These are phyloP conservation scores for Rheum nobile DNA, from an alignment of 148 eudicot genomes.

Conservation along the genomic window DNA sequence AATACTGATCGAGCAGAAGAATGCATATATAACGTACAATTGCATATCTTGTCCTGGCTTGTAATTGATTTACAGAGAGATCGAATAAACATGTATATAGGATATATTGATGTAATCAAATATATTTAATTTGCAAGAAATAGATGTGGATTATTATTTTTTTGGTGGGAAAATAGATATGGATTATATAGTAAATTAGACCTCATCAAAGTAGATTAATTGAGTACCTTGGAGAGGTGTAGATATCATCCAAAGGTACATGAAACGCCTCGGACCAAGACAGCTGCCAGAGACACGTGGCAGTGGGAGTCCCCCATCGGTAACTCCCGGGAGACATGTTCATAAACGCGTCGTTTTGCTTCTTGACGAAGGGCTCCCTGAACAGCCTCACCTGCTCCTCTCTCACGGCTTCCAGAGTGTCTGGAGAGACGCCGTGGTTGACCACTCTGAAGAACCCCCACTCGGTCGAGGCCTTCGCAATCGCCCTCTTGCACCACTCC, in stretches of 20 bases:
- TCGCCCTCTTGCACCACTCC: constrained; percentile 6
- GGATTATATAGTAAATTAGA: too few species aligned
- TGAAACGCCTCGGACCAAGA: constrained; percentile 95
- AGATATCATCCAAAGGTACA: constrained; percentile 47
- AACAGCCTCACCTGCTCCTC: constrained; percentile 9
- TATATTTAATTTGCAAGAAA: too few species aligned
- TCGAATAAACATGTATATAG: too few species aligned
- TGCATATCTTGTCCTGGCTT: too few species aligned
- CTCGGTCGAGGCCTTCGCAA: constrained; percentile 1
- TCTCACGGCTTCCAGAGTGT: constrained; percentile 6
- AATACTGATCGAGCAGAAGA: too few species aligned
- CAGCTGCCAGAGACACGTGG: constrained; percentile 51
- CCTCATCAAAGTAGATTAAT: too few species aligned
- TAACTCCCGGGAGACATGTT: constrained; percentile 50
- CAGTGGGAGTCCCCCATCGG: constrained; percentile 81
- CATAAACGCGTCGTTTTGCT: constrained; percentile 9
- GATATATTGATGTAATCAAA: too few species aligned
- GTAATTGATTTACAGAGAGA: too few species aligned
- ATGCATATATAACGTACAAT: too few species aligned
- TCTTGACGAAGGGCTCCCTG: constrained; percentile 10
- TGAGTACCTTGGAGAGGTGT: constrained; percentile 41
- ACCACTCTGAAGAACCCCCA: constrained; percentile 14
- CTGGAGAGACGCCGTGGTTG: constrained; percentile 8
- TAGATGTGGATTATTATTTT: too few species aligned
- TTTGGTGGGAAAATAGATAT: too few species aligned